phyloP scores from a whole-genome alignment of 371 early-diverging fungal genomes.

The Lichtheimia ornata region DNA sequence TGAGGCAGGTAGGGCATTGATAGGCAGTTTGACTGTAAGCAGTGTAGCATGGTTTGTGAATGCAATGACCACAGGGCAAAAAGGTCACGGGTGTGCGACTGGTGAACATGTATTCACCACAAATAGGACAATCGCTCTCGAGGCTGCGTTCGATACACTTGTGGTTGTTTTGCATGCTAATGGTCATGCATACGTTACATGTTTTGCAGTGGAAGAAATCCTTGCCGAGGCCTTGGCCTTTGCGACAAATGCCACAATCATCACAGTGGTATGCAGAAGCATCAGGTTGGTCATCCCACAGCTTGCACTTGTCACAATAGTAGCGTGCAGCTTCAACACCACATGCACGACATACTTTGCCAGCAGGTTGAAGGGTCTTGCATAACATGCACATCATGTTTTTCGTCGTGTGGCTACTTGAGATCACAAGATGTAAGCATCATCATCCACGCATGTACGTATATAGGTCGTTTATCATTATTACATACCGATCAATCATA shows the following conservation, averaged over 20 bases:
- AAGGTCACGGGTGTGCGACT: conserved; percentile 78
- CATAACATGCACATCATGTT: conserved; percentile 96
- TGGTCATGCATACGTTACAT: conserved; percentile 92
- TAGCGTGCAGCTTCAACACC: conserved; percentile 68
- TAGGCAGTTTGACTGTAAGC: conserved; percentile 85
- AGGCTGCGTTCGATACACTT: conserved; percentile 91
- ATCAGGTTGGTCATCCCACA: conserved; percentile 85
- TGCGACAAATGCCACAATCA: conserved; percentile 91
- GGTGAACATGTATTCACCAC: conserved; percentile 95
- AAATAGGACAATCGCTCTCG: conserved; percentile 95
- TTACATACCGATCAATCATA: conserved; percentile 73
- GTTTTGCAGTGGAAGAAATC: conserved; percentile 94
- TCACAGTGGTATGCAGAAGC: conserved; percentile 90
- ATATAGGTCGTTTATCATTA: neutral
- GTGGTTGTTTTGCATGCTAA: conserved; percentile 74
- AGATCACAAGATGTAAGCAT: neutral
- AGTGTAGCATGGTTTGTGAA: conserved; percentile 86
- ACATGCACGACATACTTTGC: conserved; percentile 76
- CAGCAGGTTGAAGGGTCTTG: conserved; percentile 77
- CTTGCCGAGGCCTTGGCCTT: conserved; percentile 75
- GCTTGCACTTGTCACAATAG: conserved; percentile 90
- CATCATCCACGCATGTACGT: neutral
- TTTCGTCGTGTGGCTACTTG: conserved; percentile 65
- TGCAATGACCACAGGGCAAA: conserved; percentile 94
- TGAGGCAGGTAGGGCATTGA: conserved; percentile 96